A percentile compares a stretch with the other conserved stretches of the same genome.
Conservation (phyloP, 305 asterid genomes). For the Fraxinus nigra region DNA sequence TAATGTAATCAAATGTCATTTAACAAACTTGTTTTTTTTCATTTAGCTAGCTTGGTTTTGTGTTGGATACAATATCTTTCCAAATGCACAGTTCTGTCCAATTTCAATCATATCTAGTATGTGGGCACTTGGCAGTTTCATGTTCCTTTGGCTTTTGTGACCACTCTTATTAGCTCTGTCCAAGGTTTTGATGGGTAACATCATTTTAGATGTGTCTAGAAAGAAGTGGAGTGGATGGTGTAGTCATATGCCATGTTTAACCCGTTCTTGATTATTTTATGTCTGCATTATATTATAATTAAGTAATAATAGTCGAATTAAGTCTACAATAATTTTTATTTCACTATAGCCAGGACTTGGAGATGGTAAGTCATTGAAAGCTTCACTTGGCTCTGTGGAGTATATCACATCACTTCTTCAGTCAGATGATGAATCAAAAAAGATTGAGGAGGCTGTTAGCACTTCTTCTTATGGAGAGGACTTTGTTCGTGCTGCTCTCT, state of each 20-base stretch:
- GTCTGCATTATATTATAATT: background rate
- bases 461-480: conserved; percentile 72
- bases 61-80: background rate
- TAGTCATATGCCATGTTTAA: background rate
- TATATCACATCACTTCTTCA: conserved; percentile 77
- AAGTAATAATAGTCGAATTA: conserved; percentile 21
- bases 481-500: conserved; percentile 87
- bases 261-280: background rate
- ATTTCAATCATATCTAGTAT: background rate
- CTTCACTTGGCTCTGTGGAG: conserved; percentile 94
- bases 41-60: background rate
- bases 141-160: background rate
- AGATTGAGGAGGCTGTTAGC: conserved; percentile 67
- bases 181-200: background rate
- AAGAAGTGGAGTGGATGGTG: background rate
- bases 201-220: background rate
- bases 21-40: background rate
- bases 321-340: conserved; percentile 27
- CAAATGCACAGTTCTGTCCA: background rate
- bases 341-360: conserved; percentile 80
- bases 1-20: background rate
- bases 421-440: conserved; percentile 67
- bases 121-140: background rate
- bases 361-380: conserved; percentile 70
- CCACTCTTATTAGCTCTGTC: background rate